A percentile compares a stretch with the other conserved stretches of the same genome.
Evolutionary conservation across 345 rosid genomes (phyloP).

Genomic region (Citrus inodora): DNA sequence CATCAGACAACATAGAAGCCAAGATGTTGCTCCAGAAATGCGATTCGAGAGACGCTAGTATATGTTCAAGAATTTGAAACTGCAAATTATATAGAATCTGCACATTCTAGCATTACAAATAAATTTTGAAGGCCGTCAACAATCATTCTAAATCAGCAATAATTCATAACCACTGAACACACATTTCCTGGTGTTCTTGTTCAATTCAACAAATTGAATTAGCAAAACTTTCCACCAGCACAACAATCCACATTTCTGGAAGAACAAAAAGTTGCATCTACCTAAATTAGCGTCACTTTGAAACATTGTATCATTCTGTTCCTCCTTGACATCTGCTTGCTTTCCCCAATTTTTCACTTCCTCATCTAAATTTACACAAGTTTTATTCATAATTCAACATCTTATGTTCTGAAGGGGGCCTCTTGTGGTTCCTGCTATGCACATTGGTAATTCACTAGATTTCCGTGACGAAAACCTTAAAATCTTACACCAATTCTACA

Average conservation of each 20-base stretch:
- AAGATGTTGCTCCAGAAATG: background rate
- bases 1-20: background rate
- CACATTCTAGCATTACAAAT: conserved; percentile 5
- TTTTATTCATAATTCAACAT: conserved; percentile 15
- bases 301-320: background rate
- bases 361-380: conserved; percentile 11
- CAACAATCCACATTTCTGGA: conserved; percentile 16
- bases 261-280: conserved; percentile 3
- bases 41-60: background rate
- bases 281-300: conserved; percentile 3
- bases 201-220: conserved; percentile 2
- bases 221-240: conserved; percentile 17
- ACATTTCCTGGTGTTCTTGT: conserved; percentile 1
- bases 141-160: background rate
- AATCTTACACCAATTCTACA: conserved; percentile 12
- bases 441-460: background rate
- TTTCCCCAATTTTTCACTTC: background rate
- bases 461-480: background rate
- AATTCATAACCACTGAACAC: background rate
- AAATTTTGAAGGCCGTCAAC: background rate
- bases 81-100: background rate
- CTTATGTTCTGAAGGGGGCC: background rate
- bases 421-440: conserved; percentile 5
- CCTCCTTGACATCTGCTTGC: background rate
- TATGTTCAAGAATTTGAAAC: background rate